A percentile compares a stretch with the other conserved stretches of the same genome.
These are phyloP conservation scores for Eimeria acervulina DNA, from an alignment of 169 alveolate genomes.

Conservation along the genomic window DNA sequence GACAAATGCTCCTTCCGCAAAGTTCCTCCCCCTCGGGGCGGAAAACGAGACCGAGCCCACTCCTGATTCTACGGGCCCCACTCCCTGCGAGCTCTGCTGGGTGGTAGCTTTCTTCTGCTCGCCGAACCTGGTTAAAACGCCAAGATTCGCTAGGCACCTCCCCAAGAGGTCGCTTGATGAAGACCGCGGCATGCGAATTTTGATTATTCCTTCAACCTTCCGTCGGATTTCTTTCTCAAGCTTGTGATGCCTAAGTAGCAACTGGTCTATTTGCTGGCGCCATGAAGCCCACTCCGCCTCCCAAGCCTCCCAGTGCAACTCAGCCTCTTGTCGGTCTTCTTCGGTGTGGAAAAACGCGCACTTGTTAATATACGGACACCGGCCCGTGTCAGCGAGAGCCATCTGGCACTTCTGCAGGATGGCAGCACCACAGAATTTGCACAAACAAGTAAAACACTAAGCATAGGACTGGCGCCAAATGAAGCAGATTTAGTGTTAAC, in stretches of 20 bases:
- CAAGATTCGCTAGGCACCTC: conserved; percentile 5
- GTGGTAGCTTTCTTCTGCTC: neutral
- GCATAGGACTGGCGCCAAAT: neutral
- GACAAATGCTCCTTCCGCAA: neutral
- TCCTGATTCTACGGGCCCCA: conserved; percentile 11
- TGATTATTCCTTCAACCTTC: conserved; percentile 75
- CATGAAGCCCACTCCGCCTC: conserved; percentile 77
- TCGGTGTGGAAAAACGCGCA: conserved; percentile 78
- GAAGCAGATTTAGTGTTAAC: neutral
- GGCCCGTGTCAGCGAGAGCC: conserved; percentile 56
- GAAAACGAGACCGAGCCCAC: conserved; percentile 11
- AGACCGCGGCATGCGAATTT: conserved; percentile 78
- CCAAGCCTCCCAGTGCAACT: conserved; percentile 68
- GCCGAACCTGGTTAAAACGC: neutral
- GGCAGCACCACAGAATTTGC: neutral
- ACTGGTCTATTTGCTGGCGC: conserved; percentile 76
- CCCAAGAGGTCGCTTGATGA: conserved; percentile 8
- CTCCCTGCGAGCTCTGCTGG: conserved; percentile 50
- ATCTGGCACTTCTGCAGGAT: conserved; percentile 64
- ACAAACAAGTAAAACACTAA: neutral
- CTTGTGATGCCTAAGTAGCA: conserved; percentile 64
- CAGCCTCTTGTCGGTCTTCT: conserved; percentile 67
- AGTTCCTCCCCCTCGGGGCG: neutral
- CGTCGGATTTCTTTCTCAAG: conserved; percentile 67
- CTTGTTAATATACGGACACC: conserved; percentile 74